phyloP scores from a whole-genome alignment of 164 flowering plant species.

The Sextonia rubra region DNA sequence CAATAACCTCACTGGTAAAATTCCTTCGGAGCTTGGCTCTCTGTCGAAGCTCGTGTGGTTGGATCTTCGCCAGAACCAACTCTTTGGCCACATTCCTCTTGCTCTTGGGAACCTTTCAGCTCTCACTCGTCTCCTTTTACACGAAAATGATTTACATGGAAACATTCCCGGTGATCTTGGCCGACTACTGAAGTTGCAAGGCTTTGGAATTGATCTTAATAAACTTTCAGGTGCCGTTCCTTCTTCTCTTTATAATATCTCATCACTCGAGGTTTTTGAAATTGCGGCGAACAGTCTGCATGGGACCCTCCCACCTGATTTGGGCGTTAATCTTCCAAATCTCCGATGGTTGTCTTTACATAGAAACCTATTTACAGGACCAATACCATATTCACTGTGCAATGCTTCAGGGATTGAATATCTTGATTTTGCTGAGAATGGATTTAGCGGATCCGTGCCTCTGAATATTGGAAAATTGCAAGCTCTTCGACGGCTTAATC shows the following conservation, averaged over 20 bases:
- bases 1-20: not conserved
- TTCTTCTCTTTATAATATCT: not conserved
- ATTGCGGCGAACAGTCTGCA: not conserved
- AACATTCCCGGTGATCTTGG: slow-evolving; percentile 2
- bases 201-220: not conserved
- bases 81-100: slow-evolving; percentile 26
- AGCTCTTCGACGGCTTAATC: not conserved
- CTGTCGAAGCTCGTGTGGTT: not conserved
- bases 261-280: not conserved
- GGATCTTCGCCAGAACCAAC: slow-evolving; percentile 6
- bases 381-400: not conserved
- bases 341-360: not conserved
- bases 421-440: not conserved
- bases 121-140: not conserved
- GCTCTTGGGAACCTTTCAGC: slow-evolving; percentile 10
- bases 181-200: not conserved
- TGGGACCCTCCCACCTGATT: slow-evolving; percentile 4
- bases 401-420: not conserved
- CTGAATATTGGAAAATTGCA: slow-evolving; percentile 11
- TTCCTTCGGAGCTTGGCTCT: not conserved
- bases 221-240: slow-evolving; percentile 8
- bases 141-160: not conserved
- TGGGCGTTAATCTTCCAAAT: slow-evolving; percentile 10
- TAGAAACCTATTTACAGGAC: not conserved
- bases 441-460: slow-evolving; percentile 13